These are phyloP conservation scores for Fusarium multiceps DNA, from an alignment of 2,329 filamentous ascomycete genomes.

Conservation along the genomic window DNA sequence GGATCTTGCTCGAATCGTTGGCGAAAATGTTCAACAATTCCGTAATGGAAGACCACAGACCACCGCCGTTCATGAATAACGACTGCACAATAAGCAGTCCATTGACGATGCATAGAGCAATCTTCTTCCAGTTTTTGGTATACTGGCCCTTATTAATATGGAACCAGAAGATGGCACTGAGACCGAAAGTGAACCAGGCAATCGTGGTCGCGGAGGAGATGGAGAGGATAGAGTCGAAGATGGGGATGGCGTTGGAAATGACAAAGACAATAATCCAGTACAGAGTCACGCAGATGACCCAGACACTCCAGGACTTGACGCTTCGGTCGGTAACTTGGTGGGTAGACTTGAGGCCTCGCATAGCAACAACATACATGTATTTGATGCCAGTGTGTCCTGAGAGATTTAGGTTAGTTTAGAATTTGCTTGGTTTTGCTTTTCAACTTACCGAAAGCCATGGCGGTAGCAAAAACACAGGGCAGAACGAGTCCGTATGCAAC, in stretches of 20 bases:
- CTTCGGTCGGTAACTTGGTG: slow-evolving; percentile 49
- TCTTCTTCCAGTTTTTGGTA: slow-evolving; percentile 40
- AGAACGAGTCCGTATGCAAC: slow-evolving; percentile 49
- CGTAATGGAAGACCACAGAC: slow-evolving; percentile 50
- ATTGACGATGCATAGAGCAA: slow-evolving; percentile 39
- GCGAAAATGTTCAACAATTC: slow-evolving; percentile 47
- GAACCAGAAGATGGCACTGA: slow-evolving; percentile 51
- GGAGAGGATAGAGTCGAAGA: slow-evolving; percentile 52
- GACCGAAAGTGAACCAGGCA: slow-evolving; percentile 52
- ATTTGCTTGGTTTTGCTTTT: not conserved
- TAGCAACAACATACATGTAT: slow-evolving; percentile 49
- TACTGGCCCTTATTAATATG: slow-evolving; percentile 47
- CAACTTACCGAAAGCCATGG: slow-evolving; percentile 45
- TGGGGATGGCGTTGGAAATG: slow-evolving; percentile 51
- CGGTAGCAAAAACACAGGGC: slow-evolving; percentile 48
- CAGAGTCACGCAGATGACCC: slow-evolving; percentile 48
- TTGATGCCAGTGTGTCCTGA: slow-evolving; percentile 47
- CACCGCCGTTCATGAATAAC: slow-evolving; percentile 51
- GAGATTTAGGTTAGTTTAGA: not conserved
- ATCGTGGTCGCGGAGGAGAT: slow-evolving; percentile 51
- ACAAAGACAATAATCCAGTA: slow-evolving; percentile 51
- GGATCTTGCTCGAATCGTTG: slow-evolving; percentile 37
- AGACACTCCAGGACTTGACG: slow-evolving; percentile 50
- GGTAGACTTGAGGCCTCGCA: slow-evolving; percentile 48
- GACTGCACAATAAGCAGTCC: slow-evolving; percentile 47